Base-by-base conservation (phyloP, 108 stramenopile species). In the Asterionellopsis glacialis region DNA sequence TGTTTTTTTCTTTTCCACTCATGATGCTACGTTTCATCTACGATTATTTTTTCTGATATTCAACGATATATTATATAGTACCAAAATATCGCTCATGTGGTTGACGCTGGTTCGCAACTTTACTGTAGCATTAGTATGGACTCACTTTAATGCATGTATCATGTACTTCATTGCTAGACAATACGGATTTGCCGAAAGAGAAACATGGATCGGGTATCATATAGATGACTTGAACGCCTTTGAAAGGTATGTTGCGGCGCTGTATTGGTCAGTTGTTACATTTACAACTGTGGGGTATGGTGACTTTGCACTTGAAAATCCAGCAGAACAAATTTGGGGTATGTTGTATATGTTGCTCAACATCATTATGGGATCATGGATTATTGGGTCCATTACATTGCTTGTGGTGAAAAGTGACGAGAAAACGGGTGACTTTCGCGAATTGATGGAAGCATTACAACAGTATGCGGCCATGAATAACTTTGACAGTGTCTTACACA, bases 321-420 rank as follows among this genome's bases (percentile, higher is more conserved):
- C 64, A 9, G 56, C 64, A 14, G 77, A 81, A 58, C 72, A 77
- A 53, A 66, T 79, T 14, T 70, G 54, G 55, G 61, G 71, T 18
- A 68, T 65, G 21, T 42, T 76, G 7, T 81, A 68, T 61, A 81
- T 83, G 82, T 38, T 84, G 12, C 33, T 75, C 49, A 77, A 74
- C 44, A 75, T 81, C 21, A 44, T 73, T 25, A 23, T 73, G 11
- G 42, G 22, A 14, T 49, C 78, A 13, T 81, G 74, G 73, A 73
- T 81, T 33, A 75, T 81, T 57, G 80, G 83, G 66, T 75, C 74
- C 45, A 81, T 80, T n/a, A 81, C 80, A 3, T 57, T 81, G 52
- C 53, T 84, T 14, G 59, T 83, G 54, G 77, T 83, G 40, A 83
- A 83, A 50, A 59, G 61, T 9, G 82, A 79, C 25, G 65, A 79